These are phyloP conservation scores for Tolypocladium ovalisporum DNA, from an alignment of 2,329 filamentous ascomycete genomes.

Conservation along the genomic window DNA sequence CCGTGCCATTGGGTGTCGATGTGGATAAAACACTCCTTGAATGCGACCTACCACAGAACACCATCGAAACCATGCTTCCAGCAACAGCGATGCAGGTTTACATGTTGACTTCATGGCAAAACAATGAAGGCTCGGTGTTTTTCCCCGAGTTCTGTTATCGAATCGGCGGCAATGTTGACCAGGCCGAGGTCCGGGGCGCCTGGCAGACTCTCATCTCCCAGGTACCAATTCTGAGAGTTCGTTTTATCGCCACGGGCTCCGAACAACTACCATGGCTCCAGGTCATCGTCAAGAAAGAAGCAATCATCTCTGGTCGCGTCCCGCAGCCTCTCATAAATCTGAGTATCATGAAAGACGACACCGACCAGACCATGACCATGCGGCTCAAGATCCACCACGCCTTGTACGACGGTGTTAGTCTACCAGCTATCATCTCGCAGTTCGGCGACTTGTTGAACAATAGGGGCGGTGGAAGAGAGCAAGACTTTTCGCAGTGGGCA, in stretches of 20 bases:
- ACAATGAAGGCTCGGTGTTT: slow-evolving; percentile 55
- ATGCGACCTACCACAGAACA: slow-evolving; percentile 26
- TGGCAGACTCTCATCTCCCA: slow-evolving; percentile 49
- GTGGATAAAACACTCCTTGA: slow-evolving; percentile 22
- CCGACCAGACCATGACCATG: slow-evolving; percentile 15
- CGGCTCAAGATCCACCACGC: slow-evolving; percentile 68
- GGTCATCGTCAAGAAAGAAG: slow-evolving; percentile 31
- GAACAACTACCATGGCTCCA: slow-evolving; percentile 49
- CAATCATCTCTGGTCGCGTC: background rate
- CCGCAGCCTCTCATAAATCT: slow-evolving; percentile 15
- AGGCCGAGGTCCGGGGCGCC: slow-evolving; percentile 35
- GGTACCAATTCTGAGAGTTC: slow-evolving; percentile 58
- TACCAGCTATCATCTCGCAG: slow-evolving; percentile 49
- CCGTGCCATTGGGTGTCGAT: slow-evolving; percentile 26
- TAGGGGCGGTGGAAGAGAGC: slow-evolving; percentile 1
- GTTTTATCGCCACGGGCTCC: slow-evolving; percentile 43
- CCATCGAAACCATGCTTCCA: slow-evolving; percentile 51
- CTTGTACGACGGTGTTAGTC: slow-evolving; percentile 76
- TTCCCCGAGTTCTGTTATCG: slow-evolving; percentile 61
- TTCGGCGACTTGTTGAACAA: slow-evolving; percentile 7
- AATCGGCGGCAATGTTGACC: slow-evolving; percentile 27
- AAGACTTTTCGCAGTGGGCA: slow-evolving; percentile 15
- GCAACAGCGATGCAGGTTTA: slow-evolving; percentile 69
- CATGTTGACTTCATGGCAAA: slow-evolving; percentile 69
- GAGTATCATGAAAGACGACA: slow-evolving; percentile 2